Base-by-base conservation (phyloP, 768 basidiomycete genomes). In the Kwoniella bestiolae region DNA sequence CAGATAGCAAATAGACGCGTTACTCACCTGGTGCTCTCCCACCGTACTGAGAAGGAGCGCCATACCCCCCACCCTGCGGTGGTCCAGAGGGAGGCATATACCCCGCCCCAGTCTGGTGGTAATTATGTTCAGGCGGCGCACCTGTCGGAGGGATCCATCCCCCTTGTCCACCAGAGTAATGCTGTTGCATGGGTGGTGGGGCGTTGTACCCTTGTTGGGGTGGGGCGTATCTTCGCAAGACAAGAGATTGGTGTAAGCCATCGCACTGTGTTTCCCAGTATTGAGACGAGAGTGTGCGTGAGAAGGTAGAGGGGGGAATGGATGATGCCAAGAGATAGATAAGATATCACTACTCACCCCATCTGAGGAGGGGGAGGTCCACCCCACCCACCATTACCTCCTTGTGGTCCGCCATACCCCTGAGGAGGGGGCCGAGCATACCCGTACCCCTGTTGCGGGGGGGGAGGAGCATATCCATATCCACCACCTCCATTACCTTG, bases 91-190 rank as follows among this genome's bases (percentile, higher is more conserved):
- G 70, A 7, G 70, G 66, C 44, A 55, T 60, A 32, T 26, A 71
- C 12, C 70, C 70, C 8, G 67, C 70, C n/a, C 41, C 66, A 26
- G 66, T 71, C 34, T 68, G 63, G 34, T 66, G 67, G 59, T 71
- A 71, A 35, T 63, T 52, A 4, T 60, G 53, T 3, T 52, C 63
- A 11, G 64, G 62, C 12, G 63, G 59, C 35, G 63, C 66, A 14
- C 70, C 70, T 23, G 70, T 72, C 3, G 55, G 67, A 23, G 68
- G 46, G 34, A 47, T 35, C 44, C 56, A 68, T 21, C 60, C 61
- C 11, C 60, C 57, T n/a, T 41, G 26, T n/a, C 46, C 28, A 26
- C 56, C 34, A n/a, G 28, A 18, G 34, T 66, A 63, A 44, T 67
- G 56, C 51, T 64, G 62, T 7, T 56, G 65, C n/a, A n/a, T n/a